Base-by-base conservation (phyloP, 2,329 filamentous ascomycete species). In the Colletotrichum kahawae region DNA sequence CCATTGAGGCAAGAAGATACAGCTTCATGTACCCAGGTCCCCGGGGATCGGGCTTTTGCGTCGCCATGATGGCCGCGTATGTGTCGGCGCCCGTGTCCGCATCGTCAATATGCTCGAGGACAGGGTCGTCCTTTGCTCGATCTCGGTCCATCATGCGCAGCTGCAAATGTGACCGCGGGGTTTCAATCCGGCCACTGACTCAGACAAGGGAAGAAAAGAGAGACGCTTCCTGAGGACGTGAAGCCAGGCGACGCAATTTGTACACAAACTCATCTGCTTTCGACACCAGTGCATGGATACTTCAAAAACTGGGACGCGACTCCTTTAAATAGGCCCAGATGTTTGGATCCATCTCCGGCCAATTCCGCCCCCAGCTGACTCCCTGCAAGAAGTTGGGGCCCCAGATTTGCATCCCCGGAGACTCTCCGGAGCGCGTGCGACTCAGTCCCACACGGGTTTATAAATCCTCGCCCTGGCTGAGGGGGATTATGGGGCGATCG, bases 31-130 rank as follows among this genome's bases (percentile, higher is more conserved):
- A 80, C 9, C 82, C 82, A 7, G 80, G 76, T 3, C 81, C 82
- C 24, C 77, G 75, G 13, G 80, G 80, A 67, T 82, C 64, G 16
- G 81, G 82, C 43, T 78, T 81, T 27, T 82, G 77, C 9, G 77
- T 81, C 12, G 81, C 80, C 81, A 82, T 82, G 43, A 82, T 82
- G 31, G 79, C 63, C 4, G 82, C 85, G 21, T 84, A 81, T 1
- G 80, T 81, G 12, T 83, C 83, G 0, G 81, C 80, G 9, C 60
- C 31, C 8, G 67, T 71, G 31, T 71, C 72, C 21, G 31, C 72
- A 67, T 71, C 72, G 27, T 74, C 72, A n/a, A 63, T 33, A 4
- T 71, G 67, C 29, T 74, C 71, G 10, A 54, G 68, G 10, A 67
- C 54, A 31, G 43, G 7, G 8, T 56, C 31, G 18, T 51, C 67